phyloP scores from a whole-genome alignment of 148 eudicot genomes.

The Pouteria glomerata region DNA sequence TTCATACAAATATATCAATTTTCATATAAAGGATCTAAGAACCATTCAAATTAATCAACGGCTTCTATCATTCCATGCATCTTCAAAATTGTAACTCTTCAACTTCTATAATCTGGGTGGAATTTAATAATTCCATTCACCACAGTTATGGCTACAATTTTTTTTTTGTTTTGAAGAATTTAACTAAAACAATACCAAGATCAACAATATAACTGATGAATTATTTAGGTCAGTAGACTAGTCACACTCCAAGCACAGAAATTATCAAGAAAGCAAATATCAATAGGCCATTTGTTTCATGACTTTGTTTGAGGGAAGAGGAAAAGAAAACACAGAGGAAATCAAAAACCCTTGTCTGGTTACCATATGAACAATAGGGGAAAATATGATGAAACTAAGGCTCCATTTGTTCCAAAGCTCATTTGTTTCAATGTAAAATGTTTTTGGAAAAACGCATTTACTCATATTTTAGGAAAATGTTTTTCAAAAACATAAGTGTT shows the following conservation, averaged over 20 bases:
- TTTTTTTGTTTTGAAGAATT: no score
- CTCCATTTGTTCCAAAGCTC: background rate
- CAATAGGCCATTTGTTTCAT: background rate
- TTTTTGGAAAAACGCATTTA: no score
- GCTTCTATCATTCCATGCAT: background rate
- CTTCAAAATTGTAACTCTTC: background rate
- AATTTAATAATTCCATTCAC: background rate
- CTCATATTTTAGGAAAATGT: no score
- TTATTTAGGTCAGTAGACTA: background rate
- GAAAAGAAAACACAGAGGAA: background rate
- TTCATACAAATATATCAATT: no score
- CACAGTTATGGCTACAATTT: background rate
- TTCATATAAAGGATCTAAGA: no score
- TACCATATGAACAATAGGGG: background rate
- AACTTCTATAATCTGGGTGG: background rate
- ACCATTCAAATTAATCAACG: no score
- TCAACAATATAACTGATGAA: background rate
- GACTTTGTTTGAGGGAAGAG: background rate
- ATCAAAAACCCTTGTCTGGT: background rate
- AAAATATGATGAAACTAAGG: background rate
- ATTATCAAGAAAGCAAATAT: background rate
- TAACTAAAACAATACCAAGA: background rate
- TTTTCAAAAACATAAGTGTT: no score
- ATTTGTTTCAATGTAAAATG: no score
- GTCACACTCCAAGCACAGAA: background rate